phyloP scores from a whole-genome alignment of 2,329 filamentous ascomycete species.

The Botrytis tulipae region DNA sequence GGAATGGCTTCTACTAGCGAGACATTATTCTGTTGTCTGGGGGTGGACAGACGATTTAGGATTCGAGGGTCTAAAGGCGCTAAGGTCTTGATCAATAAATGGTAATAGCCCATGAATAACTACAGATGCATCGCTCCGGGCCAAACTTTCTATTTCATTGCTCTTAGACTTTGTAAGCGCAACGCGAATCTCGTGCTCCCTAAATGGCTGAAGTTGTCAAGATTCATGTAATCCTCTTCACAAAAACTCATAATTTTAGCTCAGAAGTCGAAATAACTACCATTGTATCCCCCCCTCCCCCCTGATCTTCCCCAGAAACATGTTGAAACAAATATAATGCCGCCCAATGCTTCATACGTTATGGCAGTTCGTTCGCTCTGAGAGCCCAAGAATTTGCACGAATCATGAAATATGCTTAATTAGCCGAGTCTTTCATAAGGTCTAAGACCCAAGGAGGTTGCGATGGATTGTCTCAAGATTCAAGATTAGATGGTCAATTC shows the following conservation, averaged over 20 bases:
- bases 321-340: background rate
- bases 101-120: background rate
- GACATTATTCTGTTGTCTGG: constrained; percentile 90
- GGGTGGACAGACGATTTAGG: constrained; percentile 55
- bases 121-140: background rate
- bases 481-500: background rate
- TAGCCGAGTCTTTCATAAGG: background rate
- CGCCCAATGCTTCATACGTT: background rate
- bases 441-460: background rate
- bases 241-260: background rate
- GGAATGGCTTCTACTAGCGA: constrained; percentile 83
- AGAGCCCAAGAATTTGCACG: background rate
- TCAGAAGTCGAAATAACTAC: background rate
- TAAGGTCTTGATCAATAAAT: background rate
- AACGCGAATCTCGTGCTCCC: background rate
- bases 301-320: background rate
- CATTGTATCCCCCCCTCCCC: background rate
- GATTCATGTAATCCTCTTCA: background rate
- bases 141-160: background rate
- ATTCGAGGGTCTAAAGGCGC: constrained; percentile 12
- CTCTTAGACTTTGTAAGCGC: background rate
- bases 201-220: background rate
- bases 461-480: background rate
- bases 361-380: background rate
- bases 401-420: background rate